Evolutionary conservation across 2,329 filamentous ascomycete genomes (phyloP).

Genomic region (Xylariaceae sp.): DNA sequence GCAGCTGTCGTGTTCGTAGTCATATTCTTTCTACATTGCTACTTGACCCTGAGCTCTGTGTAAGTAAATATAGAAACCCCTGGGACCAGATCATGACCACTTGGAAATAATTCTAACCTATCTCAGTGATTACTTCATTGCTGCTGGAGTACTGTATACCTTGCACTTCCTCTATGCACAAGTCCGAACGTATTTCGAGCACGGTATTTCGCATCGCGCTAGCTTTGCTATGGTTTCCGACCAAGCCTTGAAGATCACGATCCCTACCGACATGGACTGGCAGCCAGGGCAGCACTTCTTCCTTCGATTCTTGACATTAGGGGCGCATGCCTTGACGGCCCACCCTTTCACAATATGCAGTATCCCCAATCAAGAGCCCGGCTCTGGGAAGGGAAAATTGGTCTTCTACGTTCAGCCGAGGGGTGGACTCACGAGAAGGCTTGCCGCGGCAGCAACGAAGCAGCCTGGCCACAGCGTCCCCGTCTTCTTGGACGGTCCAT

Average conservation of each 20-base stretch:
- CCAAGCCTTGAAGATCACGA: constrained; percentile 36
- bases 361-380: constrained; percentile 25
- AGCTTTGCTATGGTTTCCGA: constrained; percentile 35
- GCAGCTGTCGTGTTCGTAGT: constrained; percentile 50
- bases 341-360: constrained; percentile 56
- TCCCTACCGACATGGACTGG: constrained; percentile 43
- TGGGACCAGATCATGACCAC: too few relatives aligned
- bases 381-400: constrained; percentile 31
- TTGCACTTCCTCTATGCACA: constrained; percentile 41
- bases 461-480: constrained; percentile 33
- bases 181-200: constrained; percentile 42
- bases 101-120: too few relatives aligned
- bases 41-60: constrained; percentile 51
- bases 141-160: constrained; percentile 47
- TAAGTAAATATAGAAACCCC: constrained; percentile 16
- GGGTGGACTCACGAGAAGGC: constrained; percentile 43
- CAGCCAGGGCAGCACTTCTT: constrained; percentile 51
- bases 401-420: constrained; percentile 50
- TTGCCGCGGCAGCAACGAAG: constrained; percentile 35
- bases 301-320: constrained; percentile 44
- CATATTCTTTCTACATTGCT: constrained; percentile 59
- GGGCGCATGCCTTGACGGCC: constrained; percentile 38
- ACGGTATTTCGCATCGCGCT: constrained; percentile 43
- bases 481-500: constrained; percentile 55
- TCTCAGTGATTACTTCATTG: constrained; percentile 58